phyloP scores from a whole-genome alignment of 2,329 filamentous ascomycete genomes.

The Sporothrix brasiliensis region DNA sequence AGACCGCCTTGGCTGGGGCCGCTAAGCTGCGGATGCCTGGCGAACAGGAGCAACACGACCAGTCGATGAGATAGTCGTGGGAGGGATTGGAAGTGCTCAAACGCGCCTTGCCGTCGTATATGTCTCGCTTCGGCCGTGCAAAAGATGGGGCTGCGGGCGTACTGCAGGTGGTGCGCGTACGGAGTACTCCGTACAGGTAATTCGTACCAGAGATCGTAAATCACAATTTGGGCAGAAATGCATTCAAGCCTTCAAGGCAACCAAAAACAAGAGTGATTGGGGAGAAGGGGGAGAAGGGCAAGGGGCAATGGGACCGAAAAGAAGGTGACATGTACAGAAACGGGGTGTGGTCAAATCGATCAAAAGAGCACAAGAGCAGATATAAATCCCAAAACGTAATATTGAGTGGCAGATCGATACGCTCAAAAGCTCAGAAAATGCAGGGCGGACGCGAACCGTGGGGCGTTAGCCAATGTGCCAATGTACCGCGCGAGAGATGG shows the following conservation, averaged over 20 bases:
- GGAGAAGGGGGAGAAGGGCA: too few species aligned
- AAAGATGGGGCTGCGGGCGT: conserved; percentile 11
- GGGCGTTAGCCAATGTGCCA: conserved; percentile 17
- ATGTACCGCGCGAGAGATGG: not conserved
- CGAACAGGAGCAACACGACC: not conserved
- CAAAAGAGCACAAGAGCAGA: conserved; percentile 19
- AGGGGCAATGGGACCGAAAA: conserved; percentile 11
- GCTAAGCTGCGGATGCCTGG: conserved; percentile 26
- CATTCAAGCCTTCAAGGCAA: conserved; percentile 2
- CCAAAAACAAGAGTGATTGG: not conserved
- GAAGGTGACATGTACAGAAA: not conserved
- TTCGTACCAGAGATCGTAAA: conserved; percentile 21
- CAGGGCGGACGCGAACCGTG: conserved; percentile 27
- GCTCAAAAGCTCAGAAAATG: not conserved
- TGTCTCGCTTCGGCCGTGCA: conserved; percentile 22
- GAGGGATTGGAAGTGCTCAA: not conserved
- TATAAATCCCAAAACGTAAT: not conserved
- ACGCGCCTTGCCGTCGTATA: conserved; percentile 16
- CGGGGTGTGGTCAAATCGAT: conserved; percentile 10
- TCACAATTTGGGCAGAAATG: conserved; percentile 31
- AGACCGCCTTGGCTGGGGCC: conserved; percentile 24
- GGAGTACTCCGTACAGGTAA: not conserved
- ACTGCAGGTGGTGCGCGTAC: conserved; percentile 17
- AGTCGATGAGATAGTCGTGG: conserved; percentile 19
- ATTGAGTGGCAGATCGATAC: conserved; percentile 26